A percentile compares a stretch with the other conserved stretches of the same genome.
Evolutionary conservation across 345 rosid genomes (phyloP).

Genomic region (Citrus maxima): DNA sequence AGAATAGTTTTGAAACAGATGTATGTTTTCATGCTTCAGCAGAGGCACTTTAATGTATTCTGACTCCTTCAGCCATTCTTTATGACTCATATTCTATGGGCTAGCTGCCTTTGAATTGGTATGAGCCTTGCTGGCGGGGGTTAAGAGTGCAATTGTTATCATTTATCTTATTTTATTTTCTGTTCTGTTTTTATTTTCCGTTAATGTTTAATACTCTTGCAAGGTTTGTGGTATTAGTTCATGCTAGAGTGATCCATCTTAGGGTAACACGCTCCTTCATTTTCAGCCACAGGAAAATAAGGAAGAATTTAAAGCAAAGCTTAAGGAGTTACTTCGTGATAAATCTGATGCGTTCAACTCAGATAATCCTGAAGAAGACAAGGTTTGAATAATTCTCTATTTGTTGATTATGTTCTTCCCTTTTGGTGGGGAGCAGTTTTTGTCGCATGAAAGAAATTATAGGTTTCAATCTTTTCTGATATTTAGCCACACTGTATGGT

Average conservation of each 20-base stretch:
- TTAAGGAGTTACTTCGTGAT: constrained; percentile 63
- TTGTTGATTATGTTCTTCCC: neutral
- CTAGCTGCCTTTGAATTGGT: constrained; percentile 39
- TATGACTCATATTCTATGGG: constrained; percentile 35
- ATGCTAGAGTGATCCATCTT: neutral
- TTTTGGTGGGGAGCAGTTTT: neutral
- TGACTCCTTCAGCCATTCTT: constrained; percentile 40
- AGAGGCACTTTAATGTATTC: constrained; percentile 40
- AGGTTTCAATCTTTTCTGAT: neutral
- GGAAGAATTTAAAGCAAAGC: constrained; percentile 69
- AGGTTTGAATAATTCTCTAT: constrained; percentile 39
- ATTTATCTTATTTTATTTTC: neutral
- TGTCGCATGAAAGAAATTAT: neutral
- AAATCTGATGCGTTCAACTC: constrained; percentile 72
- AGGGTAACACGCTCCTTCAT: constrained; percentile 1
- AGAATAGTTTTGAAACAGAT: constrained; percentile 63
- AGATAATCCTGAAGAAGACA: constrained; percentile 58
- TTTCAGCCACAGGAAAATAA: constrained; percentile 55
- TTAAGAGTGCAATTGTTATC: constrained; percentile 25
- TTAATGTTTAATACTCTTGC: neutral
- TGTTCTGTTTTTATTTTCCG: constrained; percentile 1
- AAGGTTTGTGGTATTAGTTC: neutral
- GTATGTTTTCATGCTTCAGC: constrained; percentile 60
- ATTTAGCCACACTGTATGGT: neutral
- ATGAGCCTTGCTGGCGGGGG: constrained; percentile 51